Evolutionary conservation across 768 basidiomycete genomes (phyloP), one percentile per base, ranked within the genome.

Genomic region (Calocera viscosa): DNA sequence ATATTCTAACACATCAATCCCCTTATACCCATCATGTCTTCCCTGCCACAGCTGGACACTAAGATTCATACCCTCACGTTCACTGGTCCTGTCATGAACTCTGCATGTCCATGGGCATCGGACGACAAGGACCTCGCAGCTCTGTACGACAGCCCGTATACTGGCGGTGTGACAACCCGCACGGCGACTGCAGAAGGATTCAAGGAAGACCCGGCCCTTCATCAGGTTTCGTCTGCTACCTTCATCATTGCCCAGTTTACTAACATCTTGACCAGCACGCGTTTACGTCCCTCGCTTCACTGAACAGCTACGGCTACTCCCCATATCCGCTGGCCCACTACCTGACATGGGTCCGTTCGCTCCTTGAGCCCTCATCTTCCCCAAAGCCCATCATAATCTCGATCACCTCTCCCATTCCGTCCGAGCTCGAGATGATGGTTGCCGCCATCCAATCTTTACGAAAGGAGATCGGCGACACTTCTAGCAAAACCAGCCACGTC

Each of bases 241-340:
- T 17, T 22, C 34, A 16, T 49, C 34, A 63, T 38, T 63, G 26
- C 11, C 19, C 30, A 38, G 33, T 24, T 33, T 49, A 14, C 16
- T 64, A 17, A 64, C 64, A 63, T 67, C 34, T 69, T 38, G 7
- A 5, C 35, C 35, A 70, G 72, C 72, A 67, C 69, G 73, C 73
- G 64, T 73, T 68, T 66, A 64, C 60, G 24, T 64, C 17, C 16
- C 63, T 43, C 26, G 81, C 88, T n/a, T 85, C 91, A 17, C 72
- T 91, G 68, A 94, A 94, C 74, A 88, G 87, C 0, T 94, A 90
- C 75, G 91, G 91, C 26, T 94, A 93, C 76, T 92, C 90, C 8
- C 91, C 90, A 0, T 81, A 86, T 71, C 84, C 88, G 3, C 81
- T 94, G 47, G 72, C 78, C n/a, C 70, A 73, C 26, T 94, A 92